phyloP scores from a whole-genome alignment of 2,329 filamentous ascomycete species.

The Fusarium scirpi region DNA sequence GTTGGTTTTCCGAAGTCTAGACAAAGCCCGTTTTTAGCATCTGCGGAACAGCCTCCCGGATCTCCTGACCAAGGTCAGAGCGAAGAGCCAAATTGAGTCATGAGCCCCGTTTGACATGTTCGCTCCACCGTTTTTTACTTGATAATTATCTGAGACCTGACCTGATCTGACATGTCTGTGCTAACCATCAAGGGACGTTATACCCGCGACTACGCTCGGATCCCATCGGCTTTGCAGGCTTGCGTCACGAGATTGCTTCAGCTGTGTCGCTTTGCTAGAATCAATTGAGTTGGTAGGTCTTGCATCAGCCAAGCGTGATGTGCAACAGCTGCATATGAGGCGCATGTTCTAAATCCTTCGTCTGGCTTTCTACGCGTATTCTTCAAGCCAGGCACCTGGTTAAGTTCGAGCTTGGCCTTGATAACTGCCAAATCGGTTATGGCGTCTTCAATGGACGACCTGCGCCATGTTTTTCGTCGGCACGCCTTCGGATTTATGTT shows the following conservation, averaged over 20 bases:
- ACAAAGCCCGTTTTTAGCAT: background rate
- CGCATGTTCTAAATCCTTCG: background rate
- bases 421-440: background rate
- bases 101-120: background rate
- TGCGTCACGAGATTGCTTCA: background rate
- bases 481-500: slow-evolving; percentile 8
- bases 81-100: slow-evolving; percentile 12
- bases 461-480: background rate
- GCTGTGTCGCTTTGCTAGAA: background rate
- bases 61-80: no score
- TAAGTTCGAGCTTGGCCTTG: background rate
- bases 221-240: background rate
- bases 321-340: background rate
- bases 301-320: background rate
- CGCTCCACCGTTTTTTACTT: background rate
- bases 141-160: background rate
- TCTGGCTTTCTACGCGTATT: background rate
- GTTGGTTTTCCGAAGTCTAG: background rate
- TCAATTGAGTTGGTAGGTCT: background rate
- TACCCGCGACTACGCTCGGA: slow-evolving; percentile 10
- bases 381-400: background rate
- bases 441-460: background rate
- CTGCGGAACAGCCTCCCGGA: background rate
- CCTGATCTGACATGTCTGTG: background rate
- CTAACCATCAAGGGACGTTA: slow-evolving; percentile 13